Base-by-base conservation (phyloP, 176 grass and related monocot species). In the Eremochloa ophiuroides region DNA sequence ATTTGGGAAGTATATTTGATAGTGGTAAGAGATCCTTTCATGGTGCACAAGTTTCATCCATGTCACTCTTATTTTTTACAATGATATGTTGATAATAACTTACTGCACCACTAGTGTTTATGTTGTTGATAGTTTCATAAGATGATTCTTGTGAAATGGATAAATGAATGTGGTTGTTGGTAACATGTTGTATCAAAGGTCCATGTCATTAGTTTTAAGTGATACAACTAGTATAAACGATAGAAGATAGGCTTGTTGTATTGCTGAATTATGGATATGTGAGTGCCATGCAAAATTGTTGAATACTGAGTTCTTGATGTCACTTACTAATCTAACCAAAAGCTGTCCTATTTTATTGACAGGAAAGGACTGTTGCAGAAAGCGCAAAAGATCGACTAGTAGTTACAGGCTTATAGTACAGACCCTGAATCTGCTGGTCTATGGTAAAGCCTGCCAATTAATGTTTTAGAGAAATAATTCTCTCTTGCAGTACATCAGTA, bases 181-280 rank as follows among this genome's bases (percentile, higher is more conserved):
- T 39, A 75, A 38, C 33, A 10, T 75, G 11, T 46, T 46, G 40
- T 42, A 44, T 71, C 26, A 17, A 25, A 43, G n/a, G 12, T 27
- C 25, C 39, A 16, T 71, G 13, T 44, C 6, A 60, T 44, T 71
- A 44, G 26, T 71, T 71, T 69, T 27, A 44, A 44, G 38, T 71
- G 23, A 44, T 27, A 9, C 34, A 68, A 20, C 12, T 44, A 70
- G 22, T n/a, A 23, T 68, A 37, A 38, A 39, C 0, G 66, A 41
- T 41, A 43, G 23, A 27, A 43, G 23, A 43, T 27, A 44, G n/a
- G 13, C 20, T 69, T 69, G 25, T 25, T 75, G 11, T 23, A 75
- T 22, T 75, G 72, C 33, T 56, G 72, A 75, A 58, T 75, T n/a
- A n/a, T n/a, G n/a, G n/a, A n/a, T n/a, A 58, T 75, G 23, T 69